Base-by-base conservation (phyloP, 2,329 filamentous ascomycete genomes). In the Zymoseptoria tritici region DNA sequence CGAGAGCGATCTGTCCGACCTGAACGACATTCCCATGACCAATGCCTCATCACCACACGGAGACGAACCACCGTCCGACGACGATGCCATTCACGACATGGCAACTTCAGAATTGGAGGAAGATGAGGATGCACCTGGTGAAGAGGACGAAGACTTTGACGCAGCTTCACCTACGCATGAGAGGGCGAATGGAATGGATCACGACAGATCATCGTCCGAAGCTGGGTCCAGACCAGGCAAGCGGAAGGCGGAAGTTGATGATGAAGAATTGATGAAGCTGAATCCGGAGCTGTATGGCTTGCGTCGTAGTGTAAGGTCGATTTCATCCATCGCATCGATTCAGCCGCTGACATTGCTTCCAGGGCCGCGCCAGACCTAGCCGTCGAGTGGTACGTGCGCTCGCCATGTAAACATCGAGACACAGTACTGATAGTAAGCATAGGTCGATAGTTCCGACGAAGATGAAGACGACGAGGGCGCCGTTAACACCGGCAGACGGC, bases 281-380 rank as follows among this genome's bases (percentile, higher is more conserved):
- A 96, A 99, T 70, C 94, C 94, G 52, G 91, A 96, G 76, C 81
- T 99, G 8, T 99, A 97, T 78, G 94, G 94, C 54, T 81, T 99
- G 67, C 86, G 94, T 68, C 85, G 94, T 78, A 99, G 94, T 79
- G 92, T 94, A 86, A 64, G 88, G 76, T 42, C 55, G 58, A 42
- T 58, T 54, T 22, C 58, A 52, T 51, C 46, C 52, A 42, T 21
- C 29, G 49, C 36, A 58, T 49, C 52, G 24, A 53, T 54, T 54
- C 64, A 73, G 42, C 49, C 58, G 50, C 75, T 78, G 70, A 77
- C 70, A 64, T 53, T 56, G 56, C 60, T 62, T 56, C 58, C 64
- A 82, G 80, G 79, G 82, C 72, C 83, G 85, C 66, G 84, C 85
- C 66, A 82, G 85, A 67, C 81, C 81, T 63, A 80, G 80, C 61